Conservation (phyloP, 208 protist genomes). For the Strigomonas culicis region DNA sequence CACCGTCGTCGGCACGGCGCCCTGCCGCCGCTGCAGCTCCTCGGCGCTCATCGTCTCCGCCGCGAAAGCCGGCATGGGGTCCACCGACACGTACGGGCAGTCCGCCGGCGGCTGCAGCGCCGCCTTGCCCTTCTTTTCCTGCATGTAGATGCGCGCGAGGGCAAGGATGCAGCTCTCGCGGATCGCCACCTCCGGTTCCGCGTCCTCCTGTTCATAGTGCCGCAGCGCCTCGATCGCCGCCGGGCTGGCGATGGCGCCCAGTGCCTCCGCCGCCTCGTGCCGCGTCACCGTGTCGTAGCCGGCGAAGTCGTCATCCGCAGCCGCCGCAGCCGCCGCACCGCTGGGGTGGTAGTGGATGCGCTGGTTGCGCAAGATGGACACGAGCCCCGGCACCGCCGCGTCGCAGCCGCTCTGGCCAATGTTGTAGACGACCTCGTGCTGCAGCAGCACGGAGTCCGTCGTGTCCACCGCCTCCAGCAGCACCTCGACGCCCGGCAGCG, state of each 20-base stretch:
- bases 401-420: constrained; percentile 93
- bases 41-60: constrained; percentile 6
- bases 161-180: constrained; percentile 95
- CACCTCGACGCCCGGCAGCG: constrained; percentile 39
- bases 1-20: constrained; percentile 34
- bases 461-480: constrained; percentile 73
- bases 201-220: constrained; percentile 35
- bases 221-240: constrained; percentile 43
- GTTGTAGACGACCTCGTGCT: constrained; percentile 97
- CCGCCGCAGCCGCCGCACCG: no score
- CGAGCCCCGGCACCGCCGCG: constrained; percentile 76
- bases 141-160: constrained; percentile 63
- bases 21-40: neutral
- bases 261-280: constrained; percentile 95
- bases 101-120: constrained; percentile 41
- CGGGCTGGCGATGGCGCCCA: constrained; percentile 82
- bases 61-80: constrained; percentile 88
- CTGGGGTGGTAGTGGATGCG: no score
- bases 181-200: constrained; percentile 68
- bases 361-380: constrained; percentile 60
- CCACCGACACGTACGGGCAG: constrained; percentile 86
- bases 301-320: neutral
- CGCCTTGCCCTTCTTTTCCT: constrained; percentile 44
- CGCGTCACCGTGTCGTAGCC: constrained; percentile 94
- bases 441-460: constrained; percentile 93